Base-by-base conservation (phyloP, 345 rosid species). In the Ricinus communis region DNA sequence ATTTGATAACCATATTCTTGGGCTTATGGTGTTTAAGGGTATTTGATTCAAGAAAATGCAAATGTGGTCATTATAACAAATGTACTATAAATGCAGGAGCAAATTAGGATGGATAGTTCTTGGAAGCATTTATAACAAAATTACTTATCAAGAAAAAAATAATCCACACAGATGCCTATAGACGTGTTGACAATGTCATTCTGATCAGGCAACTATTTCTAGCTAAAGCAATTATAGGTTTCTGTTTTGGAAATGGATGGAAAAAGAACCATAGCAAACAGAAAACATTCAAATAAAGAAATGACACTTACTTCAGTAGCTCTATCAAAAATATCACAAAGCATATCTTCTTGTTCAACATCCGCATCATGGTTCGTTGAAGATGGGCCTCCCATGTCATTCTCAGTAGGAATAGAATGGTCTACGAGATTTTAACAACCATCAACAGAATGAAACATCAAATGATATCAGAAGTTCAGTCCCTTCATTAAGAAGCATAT, bases 291-390 rank as follows among this genome's bases (percentile, higher is more conserved):
- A 31, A 16, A 7, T 53, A 63, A 70, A 46, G 47, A 63, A 59
- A 19, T n/a, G 47, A 46, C 33, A 57, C 84, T 81, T 49, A 85
- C 90, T 62, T 83, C 82, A 64, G 71, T 73, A 53, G 84, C 87
- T 59, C 77, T 78, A 74, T 80, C 82, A 61, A 81, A 80, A 59
- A 87, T 75, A 80, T 89, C 91, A 25, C 82, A 65, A 74, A 89
- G 80, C 76, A 92, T 74, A 33, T 71, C 84, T 74, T 91, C 86
- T 45, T 86, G 82, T 4, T 71, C 51, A 62, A 59, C 80, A 66
- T 81, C 71, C 7, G 71, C 77, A 66, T 72, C 78, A 56, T 72
- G 56, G 52, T 46, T 65, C 68, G 75, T 66, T 1, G 66, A 54
- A 27, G 69, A 30, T 22, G 66, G 79, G 74, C 83, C 85, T 67